Evolutionary conservation across 805 yeast genomes (phyloP).

Genomic region (Candida orba): DNA sequence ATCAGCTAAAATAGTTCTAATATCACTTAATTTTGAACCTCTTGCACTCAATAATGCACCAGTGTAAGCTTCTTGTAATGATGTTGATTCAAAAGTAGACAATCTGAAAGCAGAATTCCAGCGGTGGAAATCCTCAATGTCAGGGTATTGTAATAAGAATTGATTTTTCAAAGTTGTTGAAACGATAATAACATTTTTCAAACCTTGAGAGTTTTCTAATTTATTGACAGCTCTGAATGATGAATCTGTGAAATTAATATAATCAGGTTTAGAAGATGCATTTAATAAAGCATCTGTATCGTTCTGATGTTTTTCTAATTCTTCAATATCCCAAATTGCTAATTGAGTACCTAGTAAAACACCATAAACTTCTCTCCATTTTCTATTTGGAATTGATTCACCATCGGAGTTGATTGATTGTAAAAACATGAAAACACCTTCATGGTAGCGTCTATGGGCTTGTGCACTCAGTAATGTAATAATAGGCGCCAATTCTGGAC

Average conservation of each 20-base stretch:
- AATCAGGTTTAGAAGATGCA: conserved; percentile 70
- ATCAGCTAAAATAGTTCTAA: conserved; percentile 76
- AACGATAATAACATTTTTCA: conserved; percentile 70
- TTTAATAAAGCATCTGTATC: conserved; percentile 39
- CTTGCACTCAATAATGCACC: conserved; percentile 91
- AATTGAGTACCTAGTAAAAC: conserved; percentile 84
- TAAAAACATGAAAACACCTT: conserved; percentile 68
- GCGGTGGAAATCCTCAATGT: conserved; percentile 51
- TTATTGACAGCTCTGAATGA: conserved; percentile 64
- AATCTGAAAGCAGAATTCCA: conserved; percentile 86
- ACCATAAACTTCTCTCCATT: conserved; percentile 92
- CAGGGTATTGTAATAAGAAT: conserved; percentile 69
- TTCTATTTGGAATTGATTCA: conserved; percentile 63
- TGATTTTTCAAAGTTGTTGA: conserved; percentile 91
- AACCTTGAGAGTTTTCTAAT: conserved; percentile 57
- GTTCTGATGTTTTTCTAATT: conserved; percentile 44
- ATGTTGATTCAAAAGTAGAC: conserved; percentile 70
- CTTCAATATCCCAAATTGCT: conserved; percentile 85
- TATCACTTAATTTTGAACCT: conserved; percentile 82
- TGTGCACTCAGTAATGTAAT: conserved; percentile 71
- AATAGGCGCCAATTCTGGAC: conserved; percentile 51
- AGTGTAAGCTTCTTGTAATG: conserved; percentile 92
- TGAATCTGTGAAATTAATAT: conserved; percentile 88
- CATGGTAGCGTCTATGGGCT: conserved; percentile 64
- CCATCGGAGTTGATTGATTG: conserved; percentile 81